Evolutionary conservation across 73 alveolate species (phyloP).

Genomic region (Diophrys appendiculata): DNA sequence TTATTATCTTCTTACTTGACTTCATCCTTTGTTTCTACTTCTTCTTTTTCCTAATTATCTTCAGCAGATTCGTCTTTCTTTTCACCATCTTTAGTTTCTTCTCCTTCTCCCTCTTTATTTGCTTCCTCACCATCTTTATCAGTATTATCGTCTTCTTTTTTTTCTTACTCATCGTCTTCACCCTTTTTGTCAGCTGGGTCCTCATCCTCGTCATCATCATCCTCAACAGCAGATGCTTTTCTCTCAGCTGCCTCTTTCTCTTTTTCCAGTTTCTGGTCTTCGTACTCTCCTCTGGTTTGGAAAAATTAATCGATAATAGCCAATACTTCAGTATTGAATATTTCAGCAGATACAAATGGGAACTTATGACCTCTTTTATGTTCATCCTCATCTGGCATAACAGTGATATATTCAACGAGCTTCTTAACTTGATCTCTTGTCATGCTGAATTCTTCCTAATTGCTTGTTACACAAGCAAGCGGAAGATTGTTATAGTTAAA

Average conservation of each 20-base stretch:
- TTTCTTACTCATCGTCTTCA: background rate
- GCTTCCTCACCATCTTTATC: background rate
- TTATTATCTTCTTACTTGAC: background rate
- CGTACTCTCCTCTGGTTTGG: background rate
- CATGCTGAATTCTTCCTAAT: background rate
- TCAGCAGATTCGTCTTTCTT: background rate
- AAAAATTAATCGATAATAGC: conserved; percentile 2
- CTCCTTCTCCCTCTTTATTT: background rate
- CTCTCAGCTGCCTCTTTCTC: background rate
- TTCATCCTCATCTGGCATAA: conserved; percentile 7
- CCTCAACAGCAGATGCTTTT: background rate
- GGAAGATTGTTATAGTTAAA: too few relatives aligned
- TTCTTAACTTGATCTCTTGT: background rate
- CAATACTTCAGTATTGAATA: conserved; percentile 11
- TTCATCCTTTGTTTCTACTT: background rate
- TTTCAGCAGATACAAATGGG: conserved; percentile 8
- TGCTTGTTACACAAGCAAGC: too few relatives aligned
- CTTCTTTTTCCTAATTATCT: background rate
- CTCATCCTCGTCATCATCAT: conserved; percentile 7
- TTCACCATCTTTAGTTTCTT: background rate
- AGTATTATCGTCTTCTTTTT: background rate
- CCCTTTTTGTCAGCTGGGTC: background rate
- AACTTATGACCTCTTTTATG: conserved; percentile 18
- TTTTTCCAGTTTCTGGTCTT: background rate
- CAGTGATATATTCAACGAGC: conserved; percentile 8